Base-by-base conservation (phyloP, 2,329 filamentous ascomycete genomes). In the Alternaria sp. region DNA sequence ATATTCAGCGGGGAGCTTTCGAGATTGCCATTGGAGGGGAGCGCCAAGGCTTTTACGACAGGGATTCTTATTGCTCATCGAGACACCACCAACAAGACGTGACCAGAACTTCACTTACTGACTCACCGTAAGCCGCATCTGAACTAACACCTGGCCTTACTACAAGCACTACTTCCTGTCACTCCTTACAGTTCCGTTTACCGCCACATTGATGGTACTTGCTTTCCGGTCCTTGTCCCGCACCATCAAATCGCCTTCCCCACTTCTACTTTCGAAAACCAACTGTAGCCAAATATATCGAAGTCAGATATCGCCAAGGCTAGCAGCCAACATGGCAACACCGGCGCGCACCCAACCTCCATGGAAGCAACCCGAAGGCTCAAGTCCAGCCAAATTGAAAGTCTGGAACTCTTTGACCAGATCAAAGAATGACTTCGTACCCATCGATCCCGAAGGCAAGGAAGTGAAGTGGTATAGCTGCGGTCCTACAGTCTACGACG, bases 401-500 rank as follows among this genome's bases (percentile, higher is more conserved):
- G 84, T 97, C 67, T 92, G 90, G 84, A 96, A 95, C 81, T 93
- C 91, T 6, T 83, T 97, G 72, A 91, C 92, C 11, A 86, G 91
- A 62, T 84, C 84, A 11, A 92, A 94, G 73, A 89, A 90, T 45
- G 86, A 89, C 5, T 95, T 96, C 73, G 81, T 90, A 44, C 92
- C 92, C 14, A 85, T 92, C 49, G 88, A 94, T 74, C 82, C 85
- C 9, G 86, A 88, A 27, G 86, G 85, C 34, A 86, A 84, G 71
- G 89, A 90, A 74, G 87, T 96, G 28, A 89, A 88, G 5, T 97
- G 93, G 92, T 97, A 97, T 79, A 91, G 90, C 68, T 97, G 93
- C 82, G 93, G 93, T 18, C 93, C 93, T 59, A 97, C 93, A 1
- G 90, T 91, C 43, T 94, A 94, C 77, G 92, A 94, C 77, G 90